These are phyloP conservation scores for Pueraria montana DNA, from an alignment of 306 rosid genomes.

Conservation along the genomic window DNA sequence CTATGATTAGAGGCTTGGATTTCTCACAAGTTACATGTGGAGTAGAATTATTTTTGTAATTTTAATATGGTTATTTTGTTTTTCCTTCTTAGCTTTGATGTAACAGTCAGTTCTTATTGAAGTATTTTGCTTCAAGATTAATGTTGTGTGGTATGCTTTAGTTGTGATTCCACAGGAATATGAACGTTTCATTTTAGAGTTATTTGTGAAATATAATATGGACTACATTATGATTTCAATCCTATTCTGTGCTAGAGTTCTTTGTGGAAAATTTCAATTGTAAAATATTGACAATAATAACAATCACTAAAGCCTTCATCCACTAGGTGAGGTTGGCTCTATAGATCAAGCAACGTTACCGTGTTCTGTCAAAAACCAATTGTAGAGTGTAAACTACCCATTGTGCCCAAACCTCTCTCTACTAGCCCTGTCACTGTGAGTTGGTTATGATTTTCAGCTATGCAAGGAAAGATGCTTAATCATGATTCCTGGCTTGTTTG, in stretches of 20 bases:
- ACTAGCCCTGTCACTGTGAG: background rate
- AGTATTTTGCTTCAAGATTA: background rate
- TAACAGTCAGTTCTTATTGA: background rate
- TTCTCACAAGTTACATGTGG: background rate
- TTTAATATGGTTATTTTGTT: background rate
- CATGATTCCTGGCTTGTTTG: background rate
- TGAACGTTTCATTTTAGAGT: background rate
- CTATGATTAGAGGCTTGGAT: constrained; percentile 1
- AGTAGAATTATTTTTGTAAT: background rate
- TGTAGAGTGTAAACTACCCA: background rate
- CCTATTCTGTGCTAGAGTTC: background rate
- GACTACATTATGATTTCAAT: background rate
- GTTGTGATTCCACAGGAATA: background rate
- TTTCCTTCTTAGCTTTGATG: background rate
- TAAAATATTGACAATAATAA: background rate
- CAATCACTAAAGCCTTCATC: background rate
- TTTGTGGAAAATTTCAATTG: background rate
- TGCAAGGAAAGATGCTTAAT: background rate
- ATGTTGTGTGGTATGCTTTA: background rate
- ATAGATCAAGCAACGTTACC: background rate
- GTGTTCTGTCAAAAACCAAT: background rate
- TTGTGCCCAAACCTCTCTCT: background rate
- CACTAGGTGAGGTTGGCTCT: background rate
- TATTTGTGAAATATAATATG: background rate
- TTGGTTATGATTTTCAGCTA: background rate